Base-by-base conservation (phyloP, 2,329 filamentous ascomycete genomes). In the Thermochaetoides dissita region DNA sequence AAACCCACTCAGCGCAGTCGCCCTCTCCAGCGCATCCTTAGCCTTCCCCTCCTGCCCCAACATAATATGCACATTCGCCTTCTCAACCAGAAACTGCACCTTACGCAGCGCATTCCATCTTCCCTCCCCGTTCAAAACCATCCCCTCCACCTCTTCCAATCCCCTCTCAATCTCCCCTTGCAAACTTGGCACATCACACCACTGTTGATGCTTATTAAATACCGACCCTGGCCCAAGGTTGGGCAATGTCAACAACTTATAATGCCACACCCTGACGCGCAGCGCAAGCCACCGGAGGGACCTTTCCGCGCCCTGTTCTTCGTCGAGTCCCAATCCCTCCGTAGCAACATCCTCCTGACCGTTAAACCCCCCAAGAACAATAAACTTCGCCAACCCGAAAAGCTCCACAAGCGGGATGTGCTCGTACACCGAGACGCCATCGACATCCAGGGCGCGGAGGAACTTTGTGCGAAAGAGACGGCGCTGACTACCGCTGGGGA, bases 371-470 rank as follows among this genome's bases (percentile, higher is more conserved):
- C 5, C 17, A 3, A 24, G 17, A 42, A 76, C 64, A 29, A 74
- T 58, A 48, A 65, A 65, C 28, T 66, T 62, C 3, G 88, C 84
- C 6, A 95, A 66, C 49, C 78, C 80, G 48, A 96, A 83, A 1
- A 96, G 70, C 57, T 95, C 86, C 10, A 94, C 69, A 49, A 83
- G 74, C 1, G 88, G 86, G 12, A 87, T 87, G 44, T 94, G 71
- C 38, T 80, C 76, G 60, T 96, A 98, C 0, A 84, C 81, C 0
- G 84, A 81, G 37, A 93, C 81, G 8, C 91, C 91, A 58, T 98
- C 91, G 1, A 86, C 70, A 24, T 80, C 76, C 7, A 96, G 68
- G 10, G 74, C 74, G 2, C 63, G 63, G n/a, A 94, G 65, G 40
- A 87, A 76, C n/a, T 69, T 61, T 47, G 69, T 68, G 42, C 72